Percentiles rank a stretch among this genome's conserved stretches.
Conservation (phyloP, 805 yeast genomes). For the Blastobotrys robertii region DNA sequence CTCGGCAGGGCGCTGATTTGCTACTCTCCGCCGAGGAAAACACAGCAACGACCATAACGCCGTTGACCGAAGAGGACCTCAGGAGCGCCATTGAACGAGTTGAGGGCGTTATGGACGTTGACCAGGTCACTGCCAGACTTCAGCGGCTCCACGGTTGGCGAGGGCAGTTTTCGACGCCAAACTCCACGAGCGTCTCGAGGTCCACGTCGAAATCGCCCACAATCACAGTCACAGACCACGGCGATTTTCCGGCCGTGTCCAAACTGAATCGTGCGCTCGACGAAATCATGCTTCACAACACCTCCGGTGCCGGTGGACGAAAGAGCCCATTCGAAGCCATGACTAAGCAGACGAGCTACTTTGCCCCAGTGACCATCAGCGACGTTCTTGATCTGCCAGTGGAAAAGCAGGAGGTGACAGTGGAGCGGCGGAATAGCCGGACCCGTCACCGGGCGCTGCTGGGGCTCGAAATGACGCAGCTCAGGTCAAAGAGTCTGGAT, state of each 20-base stretch:
- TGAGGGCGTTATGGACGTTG: slow-evolving; percentile 17
- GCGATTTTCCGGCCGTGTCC: slow-evolving; percentile 2
- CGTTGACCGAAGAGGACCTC: slow-evolving; percentile 30
- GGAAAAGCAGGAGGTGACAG: neutral
- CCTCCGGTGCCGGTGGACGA: neutral
- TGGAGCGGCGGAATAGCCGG: slow-evolving; percentile 14
- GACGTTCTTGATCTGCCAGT: too few species aligned
- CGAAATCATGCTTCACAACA: slow-evolving; percentile 18
- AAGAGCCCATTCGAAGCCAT: slow-evolving; percentile 1
- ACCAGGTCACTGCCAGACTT: slow-evolving; percentile 16
- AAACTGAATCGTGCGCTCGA: slow-evolving; percentile 26
- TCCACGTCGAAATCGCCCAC: neutral
- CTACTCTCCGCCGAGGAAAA: slow-evolving; percentile 30
- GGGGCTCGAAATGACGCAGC: slow-evolving; percentile 16
- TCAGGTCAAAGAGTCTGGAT: slow-evolving; percentile 15
- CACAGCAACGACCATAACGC: slow-evolving; percentile 20
- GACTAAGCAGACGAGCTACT: too few species aligned
- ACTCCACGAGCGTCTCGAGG: slow-evolving; percentile 4
- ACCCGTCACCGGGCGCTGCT: slow-evolving; percentile 11
- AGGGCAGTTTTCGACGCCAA: slow-evolving; percentile 13
- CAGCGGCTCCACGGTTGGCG: slow-evolving; percentile 27
- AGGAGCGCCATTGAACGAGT: slow-evolving; percentile 28
- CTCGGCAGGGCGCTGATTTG: slow-evolving; percentile 25
- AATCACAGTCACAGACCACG: neutral
- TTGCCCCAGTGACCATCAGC: too few species aligned